Evolutionary conservation across 495 filamentous ascomycete species (phyloP), one percentile per base, ranked within the genome.

Genomic region (Neurospora terricola): DNA sequence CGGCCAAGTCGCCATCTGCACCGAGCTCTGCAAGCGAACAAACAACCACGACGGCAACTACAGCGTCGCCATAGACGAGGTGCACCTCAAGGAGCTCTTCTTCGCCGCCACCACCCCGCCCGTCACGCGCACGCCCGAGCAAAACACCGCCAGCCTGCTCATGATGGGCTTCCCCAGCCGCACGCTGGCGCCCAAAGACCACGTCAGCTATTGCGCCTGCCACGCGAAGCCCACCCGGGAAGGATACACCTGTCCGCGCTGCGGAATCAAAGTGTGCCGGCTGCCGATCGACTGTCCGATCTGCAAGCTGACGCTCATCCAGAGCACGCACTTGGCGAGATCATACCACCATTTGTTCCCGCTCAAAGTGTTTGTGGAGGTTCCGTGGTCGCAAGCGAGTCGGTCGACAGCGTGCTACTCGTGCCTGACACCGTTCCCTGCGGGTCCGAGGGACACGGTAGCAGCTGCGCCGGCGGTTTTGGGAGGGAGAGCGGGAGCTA

Each of bases 81-180:
- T 91, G 69, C 91, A 97, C 82, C 96, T 96, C 79, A 88, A 90
- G 16, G 94, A 97, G 73, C 85, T 98, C n/a, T 84, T 98, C 73
- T 89, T 98, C 82, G 89, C 90, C 40, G 88, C 91, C 43, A 98
- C 95, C 8, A 97, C 92, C 10, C 96, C 96, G 3, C 96, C 96
- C 3, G 90, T 92, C 23, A 91, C 93, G 5, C 88, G 91, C 68
- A 86, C 90, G 0, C 82, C 88, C 40, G 90, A 90, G 78, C 88
- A 90, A 76, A 88, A 86, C 73, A 87, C 89, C 66, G 91, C 91
- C 43, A 92, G 92, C 36, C 85, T 98, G 38, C 87, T 99, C 16
- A 96, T 94, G 92, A 98, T 98, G 96, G 96, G 96, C 5, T 99
- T 99, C 77, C 96, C 96, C n/a, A 94, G 91, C 66, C 89, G 96